Evolutionary conservation across 345 rosid genomes (phyloP).

Genomic region (Brassica napus): DNA sequence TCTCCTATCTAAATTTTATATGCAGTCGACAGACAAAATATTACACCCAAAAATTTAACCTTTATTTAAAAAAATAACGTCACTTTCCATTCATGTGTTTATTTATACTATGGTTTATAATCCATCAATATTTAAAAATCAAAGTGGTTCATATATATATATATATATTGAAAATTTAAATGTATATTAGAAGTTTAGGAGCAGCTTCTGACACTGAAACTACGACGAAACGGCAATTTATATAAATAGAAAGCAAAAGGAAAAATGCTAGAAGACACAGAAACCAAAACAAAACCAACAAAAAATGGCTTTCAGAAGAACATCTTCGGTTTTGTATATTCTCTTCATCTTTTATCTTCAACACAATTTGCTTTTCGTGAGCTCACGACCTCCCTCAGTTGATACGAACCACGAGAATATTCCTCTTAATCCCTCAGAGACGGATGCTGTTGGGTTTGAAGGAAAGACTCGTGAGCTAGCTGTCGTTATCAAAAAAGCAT

Average conservation of each 20-base stretch:
- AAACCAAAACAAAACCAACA: background rate
- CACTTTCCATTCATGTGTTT: background rate
- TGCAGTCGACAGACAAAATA: background rate
- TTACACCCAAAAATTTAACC: background rate
- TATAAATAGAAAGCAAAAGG: conserved; percentile 1
- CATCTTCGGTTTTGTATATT: conserved; percentile 25
- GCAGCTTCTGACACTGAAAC: background rate
- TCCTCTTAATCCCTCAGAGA: background rate
- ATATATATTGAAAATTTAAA: too few relatives aligned
- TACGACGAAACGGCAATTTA: conserved; percentile 13
- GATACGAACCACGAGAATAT: conserved; percentile 19
- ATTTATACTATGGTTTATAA: background rate
- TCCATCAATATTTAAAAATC: background rate
- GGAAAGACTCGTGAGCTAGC: conserved; percentile 27
- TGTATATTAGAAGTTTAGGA: background rate
- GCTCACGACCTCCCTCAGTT: conserved; percentile 16
- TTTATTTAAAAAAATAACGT: background rate
- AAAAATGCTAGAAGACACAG: background rate
- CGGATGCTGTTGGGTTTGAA: conserved; percentile 12
- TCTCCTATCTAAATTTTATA: background rate
- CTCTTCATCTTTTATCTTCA: conserved; percentile 17
- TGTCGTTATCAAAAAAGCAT: conserved; percentile 20
- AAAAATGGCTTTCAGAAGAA: conserved; percentile 25
- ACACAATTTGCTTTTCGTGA: conserved; percentile 5
- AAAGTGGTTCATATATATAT: too few relatives aligned